Conservation (phyloP, 768 basidiomycete species). For the Rhizopogon sp. region DNA sequence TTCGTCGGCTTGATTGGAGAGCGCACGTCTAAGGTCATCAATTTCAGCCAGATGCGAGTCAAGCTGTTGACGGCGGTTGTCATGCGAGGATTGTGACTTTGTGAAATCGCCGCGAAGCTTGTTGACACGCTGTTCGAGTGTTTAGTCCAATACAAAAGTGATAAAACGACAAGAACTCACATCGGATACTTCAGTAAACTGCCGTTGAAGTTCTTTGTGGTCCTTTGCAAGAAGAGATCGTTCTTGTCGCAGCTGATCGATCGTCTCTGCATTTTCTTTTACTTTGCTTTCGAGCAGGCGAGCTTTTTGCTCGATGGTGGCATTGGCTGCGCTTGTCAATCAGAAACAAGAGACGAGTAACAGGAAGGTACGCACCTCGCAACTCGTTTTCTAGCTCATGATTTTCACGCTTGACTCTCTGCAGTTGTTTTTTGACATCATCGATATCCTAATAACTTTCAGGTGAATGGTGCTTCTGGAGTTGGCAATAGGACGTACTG, state of each 20-base stretch:
- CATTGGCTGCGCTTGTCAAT: slow-evolving; percentile 41
- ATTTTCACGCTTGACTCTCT: slow-evolving; percentile 68
- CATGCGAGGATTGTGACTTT: slow-evolving; percentile 60
- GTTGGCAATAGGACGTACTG: slow-evolving; percentile 37
- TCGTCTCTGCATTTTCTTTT: slow-evolving; percentile 61
- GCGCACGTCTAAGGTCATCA: slow-evolving; percentile 65
- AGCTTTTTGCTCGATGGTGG: slow-evolving; percentile 68
- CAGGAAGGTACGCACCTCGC: slow-evolving; percentile 43
- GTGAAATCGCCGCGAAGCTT: slow-evolving; percentile 59
- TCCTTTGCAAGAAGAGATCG: slow-evolving; percentile 64
- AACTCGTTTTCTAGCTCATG: slow-evolving; percentile 69
- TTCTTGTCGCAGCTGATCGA: slow-evolving; percentile 75
- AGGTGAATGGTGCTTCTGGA: neutral
- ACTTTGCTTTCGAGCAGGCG: slow-evolving; percentile 64
- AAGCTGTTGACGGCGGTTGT: slow-evolving; percentile 67
- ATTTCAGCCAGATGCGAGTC: slow-evolving; percentile 70
- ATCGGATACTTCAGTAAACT: slow-evolving; percentile 61
- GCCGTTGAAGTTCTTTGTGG: slow-evolving; percentile 68
- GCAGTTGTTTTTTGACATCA: slow-evolving; percentile 64
- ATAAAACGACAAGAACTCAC: slow-evolving; percentile 32
- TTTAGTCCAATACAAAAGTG: neutral
- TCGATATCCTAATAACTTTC: slow-evolving; percentile 64
- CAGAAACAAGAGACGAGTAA: slow-evolving; percentile 7
- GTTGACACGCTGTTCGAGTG: slow-evolving; percentile 45
- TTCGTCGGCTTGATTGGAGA: slow-evolving; percentile 55